These are phyloP conservation scores for Gilbertella persicaria DNA, from an alignment of 371 early-diverging fungal species.

Conservation along the genomic window DNA sequence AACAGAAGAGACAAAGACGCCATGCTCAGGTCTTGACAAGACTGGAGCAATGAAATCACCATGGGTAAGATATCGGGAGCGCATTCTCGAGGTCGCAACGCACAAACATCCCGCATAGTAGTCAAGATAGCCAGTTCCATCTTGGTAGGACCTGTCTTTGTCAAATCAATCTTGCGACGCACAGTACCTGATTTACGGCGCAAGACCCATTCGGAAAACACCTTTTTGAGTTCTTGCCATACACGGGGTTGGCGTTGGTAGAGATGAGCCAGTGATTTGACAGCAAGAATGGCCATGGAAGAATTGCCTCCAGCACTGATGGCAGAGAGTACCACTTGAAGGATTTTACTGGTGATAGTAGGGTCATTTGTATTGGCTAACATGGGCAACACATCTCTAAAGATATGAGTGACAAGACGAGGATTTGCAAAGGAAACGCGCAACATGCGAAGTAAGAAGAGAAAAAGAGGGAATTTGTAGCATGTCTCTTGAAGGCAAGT, in stretches of 20 bases:
- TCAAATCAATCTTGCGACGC: constrained; percentile 25
- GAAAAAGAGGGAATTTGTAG: constrained; percentile 46
- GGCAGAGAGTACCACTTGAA: constrained; percentile 47
- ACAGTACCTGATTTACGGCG: constrained; percentile 40
- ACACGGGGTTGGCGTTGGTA: constrained; percentile 57
- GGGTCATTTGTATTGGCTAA: constrained; percentile 54
- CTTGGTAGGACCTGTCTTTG: constrained; percentile 35
- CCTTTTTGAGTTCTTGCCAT: constrained; percentile 59
- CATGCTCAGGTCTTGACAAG: constrained; percentile 47
- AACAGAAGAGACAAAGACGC: constrained; percentile 51
- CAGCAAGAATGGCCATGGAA: constrained; percentile 52
- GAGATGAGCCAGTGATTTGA: constrained; percentile 45
- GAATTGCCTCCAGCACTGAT: constrained; percentile 30
- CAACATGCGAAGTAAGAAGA: constrained; percentile 51
- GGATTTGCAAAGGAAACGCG: constrained; percentile 35
- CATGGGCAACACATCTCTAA: constrained; percentile 46
- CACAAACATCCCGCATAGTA: constrained; percentile 56
- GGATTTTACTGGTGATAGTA: constrained; percentile 49
- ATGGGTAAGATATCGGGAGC: constrained; percentile 59
- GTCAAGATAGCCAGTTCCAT: constrained; percentile 57
- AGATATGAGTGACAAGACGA: constrained; percentile 33
- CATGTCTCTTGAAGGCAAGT: constrained; percentile 3
- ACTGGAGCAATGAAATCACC: constrained; percentile 50
- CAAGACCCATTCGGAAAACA: constrained; percentile 57
- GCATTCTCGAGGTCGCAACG: constrained; percentile 40